Evolutionary conservation across 805 yeast genomes (phyloP).

Genomic region (Candida krabiensis): DNA sequence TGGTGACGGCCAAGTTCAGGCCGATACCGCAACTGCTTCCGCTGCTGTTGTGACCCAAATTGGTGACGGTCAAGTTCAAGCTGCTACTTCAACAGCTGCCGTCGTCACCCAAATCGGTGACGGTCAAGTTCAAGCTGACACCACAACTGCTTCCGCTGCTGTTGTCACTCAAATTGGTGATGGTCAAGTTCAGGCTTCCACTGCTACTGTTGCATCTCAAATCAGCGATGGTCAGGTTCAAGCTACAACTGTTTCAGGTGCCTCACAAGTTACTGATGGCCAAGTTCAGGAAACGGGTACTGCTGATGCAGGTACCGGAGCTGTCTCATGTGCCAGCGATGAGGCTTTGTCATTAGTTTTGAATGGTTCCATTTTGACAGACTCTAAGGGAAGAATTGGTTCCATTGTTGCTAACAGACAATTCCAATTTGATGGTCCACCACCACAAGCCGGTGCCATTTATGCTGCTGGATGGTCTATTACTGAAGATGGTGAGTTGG

Average conservation of each 20-base stretch:
- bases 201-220: constrained; percentile 40
- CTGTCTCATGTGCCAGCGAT: constrained; percentile 35
- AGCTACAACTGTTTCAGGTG: constrained; percentile 35
- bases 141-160: constrained; percentile 34
- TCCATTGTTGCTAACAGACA: constrained; percentile 63
- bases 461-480: constrained; percentile 55
- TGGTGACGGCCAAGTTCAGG: constrained; percentile 51
- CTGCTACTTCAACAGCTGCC: constrained; percentile 31
- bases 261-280: constrained; percentile 45
- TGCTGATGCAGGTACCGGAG: constrained; percentile 16
- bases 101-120: constrained; percentile 42
- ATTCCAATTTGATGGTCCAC: constrained; percentile 67
- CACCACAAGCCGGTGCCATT: constrained; percentile 60
- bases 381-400: constrained; percentile 51
- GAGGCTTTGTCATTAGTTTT: constrained; percentile 45
- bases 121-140: constrained; percentile 45
- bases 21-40: constrained; percentile 37
- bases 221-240: constrained; percentile 48
- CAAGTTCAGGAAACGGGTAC: constrained; percentile 40
- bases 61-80: constrained; percentile 26
- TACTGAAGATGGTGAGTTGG: constrained; percentile 44
- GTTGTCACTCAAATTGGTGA: constrained; percentile 38
- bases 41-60: constrained; percentile 34
- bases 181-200: constrained; percentile 37
- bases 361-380: constrained; percentile 43